Base-by-base conservation (phyloP, 2,329 filamentous ascomycete species). In the Zymoseptoria ardabiliae region DNA sequence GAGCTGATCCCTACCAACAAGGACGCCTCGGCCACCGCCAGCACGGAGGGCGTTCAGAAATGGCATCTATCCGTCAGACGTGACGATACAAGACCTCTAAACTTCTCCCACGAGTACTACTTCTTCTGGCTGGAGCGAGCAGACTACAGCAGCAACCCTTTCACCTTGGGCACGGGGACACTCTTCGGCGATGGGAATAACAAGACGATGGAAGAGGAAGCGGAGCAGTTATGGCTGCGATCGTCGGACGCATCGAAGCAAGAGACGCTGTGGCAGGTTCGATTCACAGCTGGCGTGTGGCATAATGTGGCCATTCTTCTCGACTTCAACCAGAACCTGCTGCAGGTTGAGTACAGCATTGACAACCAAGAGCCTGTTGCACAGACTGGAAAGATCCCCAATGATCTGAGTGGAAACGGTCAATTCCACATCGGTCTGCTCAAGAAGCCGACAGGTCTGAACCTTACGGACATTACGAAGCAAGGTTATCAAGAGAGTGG, bases 341-440 rank as follows among this genome's bases (percentile, higher is more conserved):
- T 81, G 1, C 78, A 82, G 54, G 78, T 84, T 51, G 83, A 80
- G 72, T 85, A 85, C 74, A 86, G 28, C 72, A 75, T 30, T 69
- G 74, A 51, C n/a, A 19, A 21, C 19, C 20, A 51, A 13, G 49
- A 51, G 49, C 49, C 22, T 11, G 49, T 21, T 6, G 9, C 19
- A 1, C 78, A 81, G n/a, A 82, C 77, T 0, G 70, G 74, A 19
- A 72, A 78, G 0, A 66, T 81, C 0, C 21, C 71, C 49, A 82
- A 83, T 64, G 77, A 84, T 64, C 75, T 84, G 58, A 76, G 77
- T 49, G 84, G 84, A 4, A 77, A 80, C 57, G 84, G 84, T 21
- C 82, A 86, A 69, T 85, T 79, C 70, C 84, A 87, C 69, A 79
- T 86, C 55, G 84, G 84, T 41, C 69, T 85, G 1, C 74, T 87